Conservation (phyloP, 2,329 filamentous ascomycete species). For the Penicillium sp. region DNA sequence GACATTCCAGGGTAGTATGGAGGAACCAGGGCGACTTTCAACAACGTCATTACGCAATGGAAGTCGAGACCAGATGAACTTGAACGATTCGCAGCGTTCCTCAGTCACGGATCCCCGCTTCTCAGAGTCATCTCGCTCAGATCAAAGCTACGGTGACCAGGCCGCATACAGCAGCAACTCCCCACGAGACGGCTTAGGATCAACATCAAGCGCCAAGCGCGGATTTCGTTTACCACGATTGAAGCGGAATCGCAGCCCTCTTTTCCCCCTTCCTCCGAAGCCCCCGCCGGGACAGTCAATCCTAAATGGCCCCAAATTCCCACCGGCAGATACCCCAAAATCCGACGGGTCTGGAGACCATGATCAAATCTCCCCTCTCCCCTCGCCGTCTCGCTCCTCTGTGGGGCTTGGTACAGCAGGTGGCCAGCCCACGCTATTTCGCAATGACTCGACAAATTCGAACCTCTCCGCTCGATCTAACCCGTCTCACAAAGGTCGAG, state of each 20-base stretch:
- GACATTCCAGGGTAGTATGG: constrained; percentile 56
- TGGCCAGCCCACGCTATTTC: constrained; percentile 47
- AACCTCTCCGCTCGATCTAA: constrained; percentile 65
- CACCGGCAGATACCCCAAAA: constrained; percentile 23
- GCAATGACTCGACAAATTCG: constrained; percentile 63
- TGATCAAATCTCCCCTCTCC: constrained; percentile 41
- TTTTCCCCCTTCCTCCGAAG: constrained; percentile 88
- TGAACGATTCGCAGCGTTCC: constrained; percentile 62
- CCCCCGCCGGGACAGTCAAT: constrained; percentile 11
- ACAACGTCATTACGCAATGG: constrained; percentile 47
- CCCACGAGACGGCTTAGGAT: constrained; percentile 59
- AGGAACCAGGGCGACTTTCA: constrained; percentile 59
- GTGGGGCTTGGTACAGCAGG: constrained; percentile 51
- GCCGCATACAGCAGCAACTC: constrained; percentile 60
- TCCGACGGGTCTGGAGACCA: constrained; percentile 29
- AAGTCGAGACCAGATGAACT: constrained; percentile 51
- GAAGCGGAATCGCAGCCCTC: constrained; percentile 70
- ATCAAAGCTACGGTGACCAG: constrained; percentile 74
- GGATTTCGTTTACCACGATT: constrained; percentile 74
- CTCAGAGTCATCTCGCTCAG: constrained; percentile 87
- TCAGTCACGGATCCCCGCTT: constrained; percentile 65
- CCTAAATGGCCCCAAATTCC: constrained; percentile 19
- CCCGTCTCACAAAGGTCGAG: constrained; percentile 57
- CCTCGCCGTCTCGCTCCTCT: constrained; percentile 55
- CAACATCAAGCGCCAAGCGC: constrained; percentile 67